These are phyloP conservation scores for Cercospora canescens DNA, from an alignment of 2,329 filamentous ascomycete species.

Conservation along the genomic window DNA sequence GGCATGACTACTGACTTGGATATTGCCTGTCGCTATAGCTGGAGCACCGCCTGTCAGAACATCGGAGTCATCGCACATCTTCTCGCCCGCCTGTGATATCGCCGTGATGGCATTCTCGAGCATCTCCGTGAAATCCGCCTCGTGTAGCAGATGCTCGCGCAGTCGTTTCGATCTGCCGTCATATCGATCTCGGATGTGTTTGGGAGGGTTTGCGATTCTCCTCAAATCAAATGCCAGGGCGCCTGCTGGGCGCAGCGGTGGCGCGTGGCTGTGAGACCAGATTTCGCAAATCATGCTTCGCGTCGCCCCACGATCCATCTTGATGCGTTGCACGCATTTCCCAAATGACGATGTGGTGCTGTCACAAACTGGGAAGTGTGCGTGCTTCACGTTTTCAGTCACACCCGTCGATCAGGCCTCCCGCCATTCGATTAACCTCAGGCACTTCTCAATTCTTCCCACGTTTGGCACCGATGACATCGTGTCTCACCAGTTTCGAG, in stretches of 20 bases:
- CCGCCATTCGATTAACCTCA: background rate
- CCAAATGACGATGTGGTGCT: background rate
- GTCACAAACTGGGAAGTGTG: background rate
- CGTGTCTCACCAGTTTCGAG: background rate
- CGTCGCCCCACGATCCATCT: background rate
- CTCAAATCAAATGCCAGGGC: constrained; percentile 17
- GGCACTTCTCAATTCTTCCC: background rate
- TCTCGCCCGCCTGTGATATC: background rate
- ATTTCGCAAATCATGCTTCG: background rate
- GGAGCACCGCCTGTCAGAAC: background rate
- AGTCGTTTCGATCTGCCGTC: constrained; percentile 19
- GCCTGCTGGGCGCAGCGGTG: constrained; percentile 13
- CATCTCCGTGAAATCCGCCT: constrained; percentile 7
- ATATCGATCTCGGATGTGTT: constrained; percentile 17
- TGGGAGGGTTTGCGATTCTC: constrained; percentile 15
- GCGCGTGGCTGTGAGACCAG: constrained; percentile 17
- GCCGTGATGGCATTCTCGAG: background rate
- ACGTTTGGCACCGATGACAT: constrained; percentile 3
- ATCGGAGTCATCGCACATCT: background rate
- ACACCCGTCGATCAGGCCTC: background rate
- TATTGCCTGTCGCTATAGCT: constrained; percentile 6
- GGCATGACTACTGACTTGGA: background rate
- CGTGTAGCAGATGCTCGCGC: constrained; percentile 17
- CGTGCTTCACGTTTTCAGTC: background rate
- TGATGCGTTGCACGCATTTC: background rate